Base-by-base conservation (phyloP, 257 asterid species). In the Solanum neorickii region DNA sequence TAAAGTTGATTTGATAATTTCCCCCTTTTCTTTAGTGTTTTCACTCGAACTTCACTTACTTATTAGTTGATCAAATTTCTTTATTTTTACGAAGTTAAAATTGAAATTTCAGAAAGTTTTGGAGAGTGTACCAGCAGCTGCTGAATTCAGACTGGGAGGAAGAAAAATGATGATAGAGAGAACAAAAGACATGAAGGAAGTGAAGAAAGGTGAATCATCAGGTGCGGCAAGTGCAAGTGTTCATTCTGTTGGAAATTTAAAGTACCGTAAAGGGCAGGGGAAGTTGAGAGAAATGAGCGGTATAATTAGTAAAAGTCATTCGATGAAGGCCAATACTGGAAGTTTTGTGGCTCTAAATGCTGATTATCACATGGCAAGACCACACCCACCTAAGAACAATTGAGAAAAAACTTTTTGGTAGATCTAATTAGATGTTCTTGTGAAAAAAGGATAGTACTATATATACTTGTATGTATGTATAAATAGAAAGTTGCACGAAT, bases 321-420 rank as follows among this genome's bases (percentile, higher is more conserved):
- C 21, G 10, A 3, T 29, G 87, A 91, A 91, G 86, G 86, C 86
- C 74, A 91, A 89, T 78, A 37, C 62, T 82, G 91, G 90, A 1
- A 78, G 87, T 86, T 87, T 90, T 31, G 88, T 90, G 91, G 95
- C 92, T 88, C 90, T 93, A 14, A 90, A 89, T 86, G 90, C 93
- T 59, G 98, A 95, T 92, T 95, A 95, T 91, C 93, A 91, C 44
- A 47, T 92, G 59, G 90, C 97, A 23, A 92, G 86, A 85, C 83
- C 93, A 2, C 98, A 95, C 46, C 98, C 98, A 37, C 97, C 98
- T 47, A 91, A 85, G 91, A 93, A 94, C 87, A 94, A 94, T 37
- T 37, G 39, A 37, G 39, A 37, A 37, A 35, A 35, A 5, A 5
- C 35, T 31, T 10, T 10, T 27, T 49, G 35, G 39, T 37, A 37